These are phyloP conservation scores for Lipomyces orientalis DNA, from an alignment of 805 yeast species.

Conservation along the genomic window DNA sequence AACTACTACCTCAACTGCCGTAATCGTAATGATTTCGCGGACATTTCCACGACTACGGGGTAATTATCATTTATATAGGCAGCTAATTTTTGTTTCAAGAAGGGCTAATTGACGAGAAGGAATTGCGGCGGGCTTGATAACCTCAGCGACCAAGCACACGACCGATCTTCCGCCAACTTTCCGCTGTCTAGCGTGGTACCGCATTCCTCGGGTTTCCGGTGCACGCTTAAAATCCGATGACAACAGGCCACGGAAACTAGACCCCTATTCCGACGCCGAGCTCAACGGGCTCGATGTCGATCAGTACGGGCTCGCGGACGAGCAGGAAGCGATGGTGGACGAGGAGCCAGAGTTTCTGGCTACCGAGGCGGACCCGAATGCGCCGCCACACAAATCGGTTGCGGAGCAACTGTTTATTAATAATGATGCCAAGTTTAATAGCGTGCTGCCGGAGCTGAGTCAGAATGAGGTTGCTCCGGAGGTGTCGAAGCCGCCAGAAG, in stretches of 20 bases:
- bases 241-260: neutral
- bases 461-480: neutral
- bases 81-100: neutral
- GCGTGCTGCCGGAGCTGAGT: neutral
- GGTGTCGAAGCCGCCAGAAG: neutral
- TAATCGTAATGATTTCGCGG: slow-evolving; percentile 14
- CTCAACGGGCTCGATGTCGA: neutral
- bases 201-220: neutral
- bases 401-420: slow-evolving; percentile 16
- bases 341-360: slow-evolving; percentile 31
- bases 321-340: slow-evolving; percentile 32
- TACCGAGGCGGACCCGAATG: slow-evolving; percentile 14
- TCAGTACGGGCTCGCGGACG: slow-evolving; percentile 12
- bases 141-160: neutral
- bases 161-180: neutral
- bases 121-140: neutral
- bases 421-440: slow-evolving; percentile 1
- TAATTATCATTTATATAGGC: neutral
- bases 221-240: neutral
- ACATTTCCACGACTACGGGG: slow-evolving; percentile 17
- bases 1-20: neutral
- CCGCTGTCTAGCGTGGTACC: neutral
- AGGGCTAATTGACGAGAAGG: neutral
- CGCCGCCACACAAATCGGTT: neutral
- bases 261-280: neutral